Evolutionary conservation across 1,139 yeast genomes (phyloP).

Genomic region (Meyerozyma sp.): DNA sequence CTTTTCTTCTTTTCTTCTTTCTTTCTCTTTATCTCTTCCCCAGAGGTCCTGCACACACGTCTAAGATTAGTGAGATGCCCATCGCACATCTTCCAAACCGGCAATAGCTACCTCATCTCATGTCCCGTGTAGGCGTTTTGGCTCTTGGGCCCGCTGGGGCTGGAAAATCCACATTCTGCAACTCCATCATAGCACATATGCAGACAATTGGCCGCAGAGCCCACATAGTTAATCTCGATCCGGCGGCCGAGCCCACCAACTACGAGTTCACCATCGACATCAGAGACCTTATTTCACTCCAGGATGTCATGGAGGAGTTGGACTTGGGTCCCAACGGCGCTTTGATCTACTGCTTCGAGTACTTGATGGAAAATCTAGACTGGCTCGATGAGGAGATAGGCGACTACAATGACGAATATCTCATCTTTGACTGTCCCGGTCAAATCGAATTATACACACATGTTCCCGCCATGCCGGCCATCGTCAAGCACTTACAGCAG

Average conservation of each 20-base stretch:
- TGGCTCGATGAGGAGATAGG: conserved; percentile 97
- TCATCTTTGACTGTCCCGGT: conserved; percentile 97
- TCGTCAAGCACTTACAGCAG: conserved; percentile 76
- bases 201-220: conserved; percentile 89
- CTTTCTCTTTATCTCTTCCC: no score
- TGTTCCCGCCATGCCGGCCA: conserved; percentile 84
- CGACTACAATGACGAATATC: conserved; percentile 86
- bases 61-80: background rate
- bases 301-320: conserved; percentile 96
- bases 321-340: conserved; percentile 97
- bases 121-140: conserved; percentile 95
- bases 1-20: background rate
- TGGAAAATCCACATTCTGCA: conserved; percentile 90
- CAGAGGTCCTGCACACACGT: background rate
- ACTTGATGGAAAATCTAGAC: conserved; percentile 77
- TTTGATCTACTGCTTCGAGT: conserved; percentile 87
- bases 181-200: conserved; percentile 80
- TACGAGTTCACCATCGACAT: conserved; percentile 92
- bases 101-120: conserved; percentile 25
- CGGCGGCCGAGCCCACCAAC: conserved; percentile 93
- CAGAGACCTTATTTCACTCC: conserved; percentile 81
- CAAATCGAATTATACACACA: conserved; percentile 96
- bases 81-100: no score
- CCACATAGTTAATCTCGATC: conserved; percentile 91
- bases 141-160: conserved; percentile 98